Evolutionary conservation across 306 rosid genomes (phyloP).

Genomic region (Lagenaria siceraria): DNA sequence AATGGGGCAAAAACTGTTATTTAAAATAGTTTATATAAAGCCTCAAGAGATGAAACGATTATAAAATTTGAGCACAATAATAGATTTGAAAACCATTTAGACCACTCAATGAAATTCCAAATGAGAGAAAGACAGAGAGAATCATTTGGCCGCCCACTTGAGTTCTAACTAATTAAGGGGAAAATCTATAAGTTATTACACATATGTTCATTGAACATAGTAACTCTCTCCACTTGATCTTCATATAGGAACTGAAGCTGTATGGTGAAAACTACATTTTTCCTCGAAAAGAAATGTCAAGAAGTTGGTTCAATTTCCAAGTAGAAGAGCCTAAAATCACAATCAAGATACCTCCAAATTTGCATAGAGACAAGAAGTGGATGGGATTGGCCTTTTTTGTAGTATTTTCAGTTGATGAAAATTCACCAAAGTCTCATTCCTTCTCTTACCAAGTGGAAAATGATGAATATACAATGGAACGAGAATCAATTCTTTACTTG

Average conservation of each 20-base stretch:
- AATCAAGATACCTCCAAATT: background rate
- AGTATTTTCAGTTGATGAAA: background rate
- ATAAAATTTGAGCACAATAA: background rate
- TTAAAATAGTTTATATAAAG: background rate
- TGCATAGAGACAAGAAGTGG: slow-evolving; percentile 10
- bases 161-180: no score
- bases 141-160: no score
- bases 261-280: background rate
- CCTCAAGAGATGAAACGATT: background rate
- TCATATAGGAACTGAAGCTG: background rate
- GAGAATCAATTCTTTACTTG: background rate
- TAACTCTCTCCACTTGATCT: background rate
- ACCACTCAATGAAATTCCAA: background rate
- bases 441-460: slow-evolving; percentile 8
- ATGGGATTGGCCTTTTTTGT: background rate
- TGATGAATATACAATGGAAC: slow-evolving; percentile 1
- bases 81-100: background rate
- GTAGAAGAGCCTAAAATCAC: background rate
- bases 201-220: no score
- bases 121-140: no score
- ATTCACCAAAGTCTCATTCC: background rate
- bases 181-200: no score
- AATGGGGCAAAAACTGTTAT: no score
- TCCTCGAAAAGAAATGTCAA: background rate
- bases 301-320: slow-evolving; percentile 1